Evolutionary conservation across 257 asterid species (phyloP).

Genomic region (Mitragyna speciosa): DNA sequence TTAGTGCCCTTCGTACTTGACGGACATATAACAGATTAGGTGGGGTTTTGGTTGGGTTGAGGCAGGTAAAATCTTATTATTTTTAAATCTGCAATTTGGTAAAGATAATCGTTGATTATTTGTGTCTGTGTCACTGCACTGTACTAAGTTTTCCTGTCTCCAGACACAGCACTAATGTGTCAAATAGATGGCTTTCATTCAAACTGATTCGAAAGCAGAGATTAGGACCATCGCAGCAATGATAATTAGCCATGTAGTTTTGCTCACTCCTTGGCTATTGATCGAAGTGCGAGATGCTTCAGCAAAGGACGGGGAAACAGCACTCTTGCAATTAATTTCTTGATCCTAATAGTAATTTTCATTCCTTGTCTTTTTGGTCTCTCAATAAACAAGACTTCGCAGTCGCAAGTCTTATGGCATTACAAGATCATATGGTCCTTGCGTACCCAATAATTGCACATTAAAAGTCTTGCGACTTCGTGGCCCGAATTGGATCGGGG

Average conservation of each 20-base stretch:
- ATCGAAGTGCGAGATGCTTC: not conserved
- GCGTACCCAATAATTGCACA: not conserved
- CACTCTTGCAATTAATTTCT: not conserved
- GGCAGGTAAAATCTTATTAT: conserved; percentile 21
- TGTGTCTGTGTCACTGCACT: no score
- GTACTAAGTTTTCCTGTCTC: not conserved
- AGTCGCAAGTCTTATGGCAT: not conserved
- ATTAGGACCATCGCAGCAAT: not conserved
- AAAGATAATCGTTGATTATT: not conserved
- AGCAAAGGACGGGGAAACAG: not conserved
- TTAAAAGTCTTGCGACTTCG: no score
- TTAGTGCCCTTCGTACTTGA: not conserved
- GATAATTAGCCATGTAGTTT: not conserved
- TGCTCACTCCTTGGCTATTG: not conserved
- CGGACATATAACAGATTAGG: conserved; percentile 20
- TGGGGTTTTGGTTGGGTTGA: conserved; percentile 27
- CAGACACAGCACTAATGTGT: not conserved
- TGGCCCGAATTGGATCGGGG: no score
- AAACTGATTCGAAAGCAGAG: not conserved
- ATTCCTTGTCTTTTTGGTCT: not conserved
- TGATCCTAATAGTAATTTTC: not conserved
- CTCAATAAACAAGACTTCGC: not conserved
- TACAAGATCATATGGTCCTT: not conserved
- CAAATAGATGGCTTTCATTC: not conserved
- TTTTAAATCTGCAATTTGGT: conserved; percentile 15